Conservation (phyloP, 805 yeast species). For the Candida ipomoeae region DNA sequence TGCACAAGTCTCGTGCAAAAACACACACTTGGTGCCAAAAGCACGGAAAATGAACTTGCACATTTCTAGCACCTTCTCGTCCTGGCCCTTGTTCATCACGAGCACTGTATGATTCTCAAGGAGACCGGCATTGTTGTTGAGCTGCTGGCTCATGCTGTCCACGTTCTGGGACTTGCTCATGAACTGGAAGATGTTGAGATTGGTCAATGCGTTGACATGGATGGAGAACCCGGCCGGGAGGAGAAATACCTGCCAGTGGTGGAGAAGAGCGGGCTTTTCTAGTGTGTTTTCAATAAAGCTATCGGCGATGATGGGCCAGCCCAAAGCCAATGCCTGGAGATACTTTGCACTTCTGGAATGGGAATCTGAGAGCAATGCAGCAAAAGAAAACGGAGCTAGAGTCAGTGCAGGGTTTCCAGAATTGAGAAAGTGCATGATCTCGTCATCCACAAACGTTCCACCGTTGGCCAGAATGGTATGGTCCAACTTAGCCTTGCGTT, state of each 20-base stretch:
- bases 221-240: constrained; percentile 71
- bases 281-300: constrained; percentile 52
- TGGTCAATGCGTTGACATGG: constrained; percentile 39
- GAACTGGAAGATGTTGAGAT: constrained; percentile 47
- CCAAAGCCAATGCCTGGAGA: constrained; percentile 69
- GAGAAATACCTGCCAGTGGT: constrained; percentile 50
- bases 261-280: constrained; percentile 20
- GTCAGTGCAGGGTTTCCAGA: constrained; percentile 18
- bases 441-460: constrained; percentile 34
- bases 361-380: constrained; percentile 58
- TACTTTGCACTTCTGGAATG: constrained; percentile 69
- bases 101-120: constrained; percentile 33
- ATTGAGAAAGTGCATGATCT: constrained; percentile 26
- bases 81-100: constrained; percentile 30
- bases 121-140: constrained; percentile 34
- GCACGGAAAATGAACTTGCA: constrained; percentile 43
- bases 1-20: constrained; percentile 5
- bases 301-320: constrained; percentile 79
- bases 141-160: constrained; percentile 35
- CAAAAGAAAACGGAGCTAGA: constrained; percentile 42
- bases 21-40: constrained; percentile 38
- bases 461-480: constrained; percentile 40
- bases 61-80: constrained; percentile 28
- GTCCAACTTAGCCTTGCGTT: constrained; percentile 29
- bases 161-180: constrained; percentile 32